Evolutionary conservation across 441 rosid genomes (phyloP).

Genomic region (Heliophila coronopifolia): DNA sequence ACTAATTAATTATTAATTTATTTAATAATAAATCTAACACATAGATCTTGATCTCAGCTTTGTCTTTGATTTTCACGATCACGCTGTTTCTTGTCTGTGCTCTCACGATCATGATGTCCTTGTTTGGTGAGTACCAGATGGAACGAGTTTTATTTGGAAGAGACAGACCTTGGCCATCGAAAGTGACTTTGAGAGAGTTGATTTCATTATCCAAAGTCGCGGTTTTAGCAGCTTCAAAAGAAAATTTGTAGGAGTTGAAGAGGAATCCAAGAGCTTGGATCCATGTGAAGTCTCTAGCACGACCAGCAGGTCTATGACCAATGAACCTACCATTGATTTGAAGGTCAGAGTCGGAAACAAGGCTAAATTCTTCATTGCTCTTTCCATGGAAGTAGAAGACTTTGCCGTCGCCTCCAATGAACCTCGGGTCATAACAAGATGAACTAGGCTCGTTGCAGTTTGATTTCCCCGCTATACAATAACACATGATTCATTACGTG

Average conservation of each 20-base stretch:
- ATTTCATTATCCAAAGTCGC: slow-evolving; percentile 46
- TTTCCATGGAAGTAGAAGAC: slow-evolving; percentile 52
- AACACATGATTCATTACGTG: too few species aligned
- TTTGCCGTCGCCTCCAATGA: slow-evolving; percentile 45
- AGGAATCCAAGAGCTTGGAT: slow-evolving; percentile 73
- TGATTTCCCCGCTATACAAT: slow-evolving; percentile 31
- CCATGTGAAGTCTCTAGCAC: slow-evolving; percentile 83
- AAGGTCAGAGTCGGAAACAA: slow-evolving; percentile 41
- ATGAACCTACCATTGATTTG: slow-evolving; percentile 51
- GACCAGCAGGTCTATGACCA: slow-evolving; percentile 34
- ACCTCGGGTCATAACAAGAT: slow-evolving; percentile 46
- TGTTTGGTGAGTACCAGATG: slow-evolving; percentile 42
- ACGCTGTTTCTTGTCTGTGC: slow-evolving; percentile 48
- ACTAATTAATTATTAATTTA: too few species aligned
- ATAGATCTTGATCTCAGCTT: slow-evolving; percentile 53
- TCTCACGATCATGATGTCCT: slow-evolving; percentile 52
- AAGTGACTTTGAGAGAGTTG: slow-evolving; percentile 52
- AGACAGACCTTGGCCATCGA: slow-evolving; percentile 40
- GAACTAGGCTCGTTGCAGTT: slow-evolving; percentile 40
- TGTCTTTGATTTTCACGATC: slow-evolving; percentile 39
- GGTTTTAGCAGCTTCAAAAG: slow-evolving; percentile 53
- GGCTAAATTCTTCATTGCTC: slow-evolving; percentile 38
- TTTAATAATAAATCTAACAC: too few species aligned
- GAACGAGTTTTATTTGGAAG: slow-evolving; percentile 45
- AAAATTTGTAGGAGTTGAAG: slow-evolving; percentile 45